Conservation (phyloP, 805 yeast species). For the Zygosaccharomyces gambellarensis region DNA sequence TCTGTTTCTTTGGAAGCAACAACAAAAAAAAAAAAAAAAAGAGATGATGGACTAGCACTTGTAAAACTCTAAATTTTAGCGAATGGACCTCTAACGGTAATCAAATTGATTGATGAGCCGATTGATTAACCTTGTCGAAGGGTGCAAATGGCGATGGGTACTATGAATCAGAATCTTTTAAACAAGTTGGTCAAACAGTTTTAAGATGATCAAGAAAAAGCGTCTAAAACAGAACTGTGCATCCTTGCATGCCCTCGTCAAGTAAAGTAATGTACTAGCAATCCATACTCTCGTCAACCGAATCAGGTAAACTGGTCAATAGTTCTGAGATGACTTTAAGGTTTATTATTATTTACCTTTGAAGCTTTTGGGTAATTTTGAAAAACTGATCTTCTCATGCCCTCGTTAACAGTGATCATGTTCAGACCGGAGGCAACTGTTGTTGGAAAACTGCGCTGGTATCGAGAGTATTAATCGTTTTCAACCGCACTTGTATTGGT, state of each 20-base stretch:
- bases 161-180: neutral
- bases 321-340: neutral
- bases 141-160: neutral
- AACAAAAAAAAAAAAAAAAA: neutral
- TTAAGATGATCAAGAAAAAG: neutral
- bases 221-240: neutral
- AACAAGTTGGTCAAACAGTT: neutral
- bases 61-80: neutral
- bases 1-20: neutral
- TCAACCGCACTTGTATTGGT: no score
- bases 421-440: neutral
- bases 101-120: neutral
- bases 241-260: neutral
- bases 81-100: neutral
- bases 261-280: conserved; percentile 5
- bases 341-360: conserved; percentile 1
- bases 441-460: neutral
- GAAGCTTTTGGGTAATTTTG: neutral
- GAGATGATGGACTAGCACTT: neutral
- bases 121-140: neutral
- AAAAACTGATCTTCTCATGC: neutral
- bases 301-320: conserved; percentile 3
- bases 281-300: neutral
- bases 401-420: neutral
- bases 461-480: neutral